phyloP scores from a whole-genome alignment of 495 filamentous ascomycete genomes.

The Penicillium steckii region DNA sequence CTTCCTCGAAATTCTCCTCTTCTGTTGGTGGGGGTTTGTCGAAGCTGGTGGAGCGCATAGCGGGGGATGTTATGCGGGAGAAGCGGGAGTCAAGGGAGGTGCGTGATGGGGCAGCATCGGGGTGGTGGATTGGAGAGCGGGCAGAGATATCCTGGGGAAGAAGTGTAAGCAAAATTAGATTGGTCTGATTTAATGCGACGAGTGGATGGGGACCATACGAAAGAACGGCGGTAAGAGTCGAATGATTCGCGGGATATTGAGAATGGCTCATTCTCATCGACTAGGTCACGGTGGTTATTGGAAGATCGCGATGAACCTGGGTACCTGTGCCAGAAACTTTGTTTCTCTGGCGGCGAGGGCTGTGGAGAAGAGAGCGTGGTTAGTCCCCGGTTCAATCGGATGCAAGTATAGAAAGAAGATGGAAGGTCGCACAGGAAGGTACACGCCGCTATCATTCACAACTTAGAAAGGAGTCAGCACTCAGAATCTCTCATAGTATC shows the following conservation, averaged over 20 bases:
- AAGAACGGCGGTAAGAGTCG: slow-evolving; percentile 94
- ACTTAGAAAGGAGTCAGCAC: slow-evolving; percentile 52
- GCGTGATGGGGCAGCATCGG: slow-evolving; percentile 58
- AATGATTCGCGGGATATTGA: slow-evolving; percentile 97
- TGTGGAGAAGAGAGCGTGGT: slow-evolving; percentile 38
- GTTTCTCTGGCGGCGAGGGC: slow-evolving; percentile 90
- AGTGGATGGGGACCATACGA: slow-evolving; percentile 58
- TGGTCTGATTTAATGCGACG: too few species aligned
- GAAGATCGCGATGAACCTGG: slow-evolving; percentile 66
- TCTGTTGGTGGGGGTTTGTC: slow-evolving; percentile 57
- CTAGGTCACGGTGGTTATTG: slow-evolving; percentile 61
- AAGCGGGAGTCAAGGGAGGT: slow-evolving; percentile 78
- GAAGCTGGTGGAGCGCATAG: slow-evolving; percentile 51
- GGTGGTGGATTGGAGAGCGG: slow-evolving; percentile 68
- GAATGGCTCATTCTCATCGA: slow-evolving; percentile 88
- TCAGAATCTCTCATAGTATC: not conserved
- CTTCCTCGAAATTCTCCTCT: slow-evolving; percentile 86
- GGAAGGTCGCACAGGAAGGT: slow-evolving; percentile 71
- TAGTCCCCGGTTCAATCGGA: not conserved
- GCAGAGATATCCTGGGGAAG: slow-evolving; percentile 82
- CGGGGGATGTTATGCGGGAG: slow-evolving; percentile 49
- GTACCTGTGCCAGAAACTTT: slow-evolving; percentile 77
- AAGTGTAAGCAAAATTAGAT: too few species aligned
- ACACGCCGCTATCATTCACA: slow-evolving; percentile 94
- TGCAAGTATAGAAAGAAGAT: not conserved